Conservation (phyloP, 495 filamentous ascomycete species). For the Penicillium macrosclerotiorum region DNA sequence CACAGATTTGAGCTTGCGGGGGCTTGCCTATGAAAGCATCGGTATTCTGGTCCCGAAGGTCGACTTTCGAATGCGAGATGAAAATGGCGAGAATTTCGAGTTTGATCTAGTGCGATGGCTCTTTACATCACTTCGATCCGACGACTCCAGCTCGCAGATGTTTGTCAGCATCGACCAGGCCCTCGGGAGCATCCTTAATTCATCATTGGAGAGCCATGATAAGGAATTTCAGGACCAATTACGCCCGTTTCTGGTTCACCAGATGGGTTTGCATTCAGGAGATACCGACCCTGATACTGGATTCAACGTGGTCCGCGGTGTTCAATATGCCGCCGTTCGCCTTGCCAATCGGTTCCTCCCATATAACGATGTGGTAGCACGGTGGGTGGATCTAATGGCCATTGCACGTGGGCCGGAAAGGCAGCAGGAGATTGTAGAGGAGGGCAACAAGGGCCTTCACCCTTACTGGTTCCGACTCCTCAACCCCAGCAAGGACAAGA, state of each 20-base stretch:
- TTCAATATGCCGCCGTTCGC: conserved; percentile 77
- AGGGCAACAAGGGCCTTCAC: conserved; percentile 84
- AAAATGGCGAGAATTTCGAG: conserved; percentile 43
- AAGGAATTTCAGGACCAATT: conserved; percentile 47
- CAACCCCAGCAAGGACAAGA: conserved; percentile 47
- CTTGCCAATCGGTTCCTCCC: conserved; percentile 89
- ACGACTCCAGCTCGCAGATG: conserved; percentile 69
- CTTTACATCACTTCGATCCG: conserved; percentile 76
- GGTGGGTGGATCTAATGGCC: conserved; percentile 87
- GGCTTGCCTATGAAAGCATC: conserved; percentile 78
- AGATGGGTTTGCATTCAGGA: conserved; percentile 60
- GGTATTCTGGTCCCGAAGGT: conserved; percentile 67
- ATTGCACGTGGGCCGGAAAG: conserved; percentile 59
- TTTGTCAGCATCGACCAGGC: conserved; percentile 88
- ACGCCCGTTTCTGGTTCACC: conserved; percentile 59
- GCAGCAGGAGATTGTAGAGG: conserved; percentile 80
- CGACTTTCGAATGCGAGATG: conserved; percentile 33
- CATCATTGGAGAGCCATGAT: conserved; percentile 49
- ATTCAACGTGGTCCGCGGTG: conserved; percentile 55
- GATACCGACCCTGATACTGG: conserved; percentile 39
- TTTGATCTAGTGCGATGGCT: conserved; percentile 71
- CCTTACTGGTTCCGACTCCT: conserved; percentile 74
- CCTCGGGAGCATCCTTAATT: conserved; percentile 70
- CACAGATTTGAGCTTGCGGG: conserved; percentile 64
- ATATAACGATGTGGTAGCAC: conserved; percentile 71